Evolutionary conservation across 2,329 filamentous ascomycete genomes (phyloP), one percentile per base, ranked within the genome.

Genomic region (Claviceps arundinis): DNA sequence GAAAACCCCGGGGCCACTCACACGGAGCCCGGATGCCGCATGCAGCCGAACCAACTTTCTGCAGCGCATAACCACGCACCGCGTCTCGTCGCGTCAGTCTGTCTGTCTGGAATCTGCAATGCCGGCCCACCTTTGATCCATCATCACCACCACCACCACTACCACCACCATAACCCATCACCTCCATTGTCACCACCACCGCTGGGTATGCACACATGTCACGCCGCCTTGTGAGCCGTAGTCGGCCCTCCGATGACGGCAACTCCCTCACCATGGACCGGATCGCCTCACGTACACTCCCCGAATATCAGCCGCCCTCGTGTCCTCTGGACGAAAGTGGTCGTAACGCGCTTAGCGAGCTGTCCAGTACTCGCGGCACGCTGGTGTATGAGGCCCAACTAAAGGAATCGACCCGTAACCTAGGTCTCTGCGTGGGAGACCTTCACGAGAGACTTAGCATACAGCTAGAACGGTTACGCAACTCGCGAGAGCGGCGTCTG

Each of bases 231-330:
- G 54, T 65, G 53, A 64, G 63, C 41, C 64, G 64, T 51, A 37
- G 55, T 52, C 52, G 42, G 19, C 47, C 56, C 24, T 44, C 55
- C 44, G 40, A 54, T 43, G 44, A 55, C 42, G 50, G 56, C 5
- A 30, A 57, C 44, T 55, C 49, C 11, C 22, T 37, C 14, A 3
- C 49, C 6, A 30, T 34, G 9, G 30, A 14, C 13, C 41, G 45
- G 4, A 6, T 42, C 17, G 30, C 54, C 3, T 51, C 61, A 5
- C 56, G 64, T 22, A 60, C 66, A 14, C 62, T 78, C n/a, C 76
- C 76, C 2, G 64, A 67, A 1, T 79, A 80, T 64, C 68, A 80
- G 52, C 66, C 72, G 2, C 75, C 72, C 7, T 61, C 65, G 9
- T 73, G 68, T 52, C 69, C 73, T 5, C 70, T 80, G 55, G 66